Percentiles rank a stretch among this genome's conserved stretches.
Evolutionary conservation across 768 basidiomycete species (phyloP).

Genomic region (Mycena maculata): DNA sequence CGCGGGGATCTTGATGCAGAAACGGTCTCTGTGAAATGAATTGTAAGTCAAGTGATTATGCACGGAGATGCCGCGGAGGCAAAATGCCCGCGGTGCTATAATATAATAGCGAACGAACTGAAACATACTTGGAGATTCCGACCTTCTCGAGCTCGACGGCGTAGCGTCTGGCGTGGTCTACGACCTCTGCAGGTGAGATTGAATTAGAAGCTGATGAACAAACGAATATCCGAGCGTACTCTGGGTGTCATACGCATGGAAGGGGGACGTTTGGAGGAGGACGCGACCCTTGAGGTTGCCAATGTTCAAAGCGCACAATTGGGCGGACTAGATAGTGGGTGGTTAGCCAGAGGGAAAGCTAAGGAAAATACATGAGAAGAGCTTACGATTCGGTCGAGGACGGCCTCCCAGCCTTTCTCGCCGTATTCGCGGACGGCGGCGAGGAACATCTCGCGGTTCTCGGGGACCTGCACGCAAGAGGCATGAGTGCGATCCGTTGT

Average conservation of each 20-base stretch:
- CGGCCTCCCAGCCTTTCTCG: conserved; percentile 37
- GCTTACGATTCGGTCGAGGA: conserved; percentile 39
- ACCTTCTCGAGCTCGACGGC: conserved; percentile 46
- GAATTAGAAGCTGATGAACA: neutral
- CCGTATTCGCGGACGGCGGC: conserved; percentile 35
- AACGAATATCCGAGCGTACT: conserved; percentile 30
- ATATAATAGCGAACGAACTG: too few species aligned
- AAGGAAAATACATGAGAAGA: neutral
- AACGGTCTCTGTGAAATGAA: conserved; percentile 43
- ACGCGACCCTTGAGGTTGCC: conserved; percentile 48
- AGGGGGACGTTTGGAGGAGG: conserved; percentile 48
- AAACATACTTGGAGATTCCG: conserved; percentile 43
- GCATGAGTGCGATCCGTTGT: too few species aligned
- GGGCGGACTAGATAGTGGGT: too few species aligned
- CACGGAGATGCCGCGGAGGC: neutral
- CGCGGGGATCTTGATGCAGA: conserved; percentile 62
- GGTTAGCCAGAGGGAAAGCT: neutral
- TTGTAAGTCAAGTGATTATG: neutral
- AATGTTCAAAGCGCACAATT: conserved; percentile 46
- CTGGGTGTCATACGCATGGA: conserved; percentile 48
- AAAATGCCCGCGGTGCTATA: too few species aligned
- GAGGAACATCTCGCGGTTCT: conserved; percentile 40
- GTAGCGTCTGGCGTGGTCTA: conserved; percentile 48
- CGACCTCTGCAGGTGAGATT: conserved; percentile 36
- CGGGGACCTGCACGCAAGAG: too few species aligned